Evolutionary conservation across 352 stramenopile genomes (phyloP).

Genomic region (Phytophthora podocarpi): DNA sequence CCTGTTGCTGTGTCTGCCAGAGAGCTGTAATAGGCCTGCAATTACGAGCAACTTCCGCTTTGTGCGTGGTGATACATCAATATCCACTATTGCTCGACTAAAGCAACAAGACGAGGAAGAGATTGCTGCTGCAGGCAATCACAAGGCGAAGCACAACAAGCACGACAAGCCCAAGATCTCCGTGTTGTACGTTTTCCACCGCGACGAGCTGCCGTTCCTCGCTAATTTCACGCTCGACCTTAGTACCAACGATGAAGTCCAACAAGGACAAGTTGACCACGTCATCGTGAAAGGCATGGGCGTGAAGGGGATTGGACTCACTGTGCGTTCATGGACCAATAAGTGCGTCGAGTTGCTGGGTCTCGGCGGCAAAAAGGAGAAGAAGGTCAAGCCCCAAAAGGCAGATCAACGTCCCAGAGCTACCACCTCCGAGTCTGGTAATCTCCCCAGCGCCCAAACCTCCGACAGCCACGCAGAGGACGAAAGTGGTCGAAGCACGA

Average conservation of each 20-base stretch:
- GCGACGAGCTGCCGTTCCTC: slow-evolving; percentile 69
- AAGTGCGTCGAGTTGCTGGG: slow-evolving; percentile 34
- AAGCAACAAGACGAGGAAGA: slow-evolving; percentile 32
- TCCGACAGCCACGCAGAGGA: slow-evolving; percentile 2
- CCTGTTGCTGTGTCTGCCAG: slow-evolving; percentile 53
- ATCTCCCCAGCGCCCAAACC: background rate
- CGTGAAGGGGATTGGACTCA: slow-evolving; percentile 42
- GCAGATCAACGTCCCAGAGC: slow-evolving; percentile 5
- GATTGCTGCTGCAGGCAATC: slow-evolving; percentile 4
- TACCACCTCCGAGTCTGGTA: slow-evolving; percentile 6
- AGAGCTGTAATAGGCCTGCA: slow-evolving; percentile 44
- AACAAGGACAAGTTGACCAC: slow-evolving; percentile 28
- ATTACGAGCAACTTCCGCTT: slow-evolving; percentile 56
- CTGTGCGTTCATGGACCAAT: slow-evolving; percentile 24
- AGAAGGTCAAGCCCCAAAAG: slow-evolving; percentile 21
- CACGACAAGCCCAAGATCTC: slow-evolving; percentile 22
- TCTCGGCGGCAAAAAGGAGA: slow-evolving; percentile 28
- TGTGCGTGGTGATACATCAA: slow-evolving; percentile 39
- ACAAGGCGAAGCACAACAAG: slow-evolving; percentile 28
- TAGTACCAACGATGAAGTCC: slow-evolving; percentile 29
- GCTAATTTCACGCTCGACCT: slow-evolving; percentile 46
- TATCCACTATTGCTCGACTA: slow-evolving; percentile 50
- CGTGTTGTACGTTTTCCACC: slow-evolving; percentile 66
- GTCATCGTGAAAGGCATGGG: slow-evolving; percentile 64
- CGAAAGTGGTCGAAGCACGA: slow-evolving; percentile 17